These are phyloP conservation scores for Cytospora chrysosperma DNA, from an alignment of 2,329 filamentous ascomycete species.

Conservation along the genomic window DNA sequence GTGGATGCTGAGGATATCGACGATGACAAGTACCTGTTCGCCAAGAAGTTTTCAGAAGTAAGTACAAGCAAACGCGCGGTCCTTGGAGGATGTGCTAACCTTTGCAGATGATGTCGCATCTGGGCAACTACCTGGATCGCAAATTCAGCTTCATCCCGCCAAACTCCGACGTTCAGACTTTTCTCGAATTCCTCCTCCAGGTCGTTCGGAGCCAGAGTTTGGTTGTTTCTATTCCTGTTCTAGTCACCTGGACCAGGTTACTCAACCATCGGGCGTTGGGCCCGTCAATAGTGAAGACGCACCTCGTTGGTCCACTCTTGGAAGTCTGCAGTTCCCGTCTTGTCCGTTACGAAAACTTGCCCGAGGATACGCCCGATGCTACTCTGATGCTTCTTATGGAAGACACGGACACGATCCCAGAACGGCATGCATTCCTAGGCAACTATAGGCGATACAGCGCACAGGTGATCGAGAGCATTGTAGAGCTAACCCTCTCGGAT, in stretches of 20 bases:
- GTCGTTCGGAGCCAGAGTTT: slow-evolving; percentile 85
- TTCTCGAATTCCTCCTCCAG: slow-evolving; percentile 75
- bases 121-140: slow-evolving; percentile 81
- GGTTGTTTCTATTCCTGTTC: slow-evolving; percentile 86
- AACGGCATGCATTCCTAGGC: slow-evolving; percentile 90
- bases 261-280: slow-evolving; percentile 71
- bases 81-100: slow-evolving; percentile 17
- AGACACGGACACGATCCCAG: slow-evolving; percentile 91
- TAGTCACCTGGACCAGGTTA: slow-evolving; percentile 86
- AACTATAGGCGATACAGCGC: slow-evolving; percentile 93
- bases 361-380: slow-evolving; percentile 76
- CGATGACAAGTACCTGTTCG: slow-evolving; percentile 86
- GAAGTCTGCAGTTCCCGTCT: slow-evolving; percentile 81
- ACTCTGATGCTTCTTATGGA: slow-evolving; percentile 82
- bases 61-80: slow-evolving; percentile 23
- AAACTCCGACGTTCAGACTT: slow-evolving; percentile 65
- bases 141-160: slow-evolving; percentile 66
- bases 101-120: slow-evolving; percentile 73
- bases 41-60: slow-evolving; percentile 93
- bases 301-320: slow-evolving; percentile 72
- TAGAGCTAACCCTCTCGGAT: slow-evolving; percentile 76
- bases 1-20: slow-evolving; percentile 82
- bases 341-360: slow-evolving; percentile 82
- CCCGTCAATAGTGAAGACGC: slow-evolving; percentile 57
- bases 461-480: slow-evolving; percentile 83